phyloP scores from a whole-genome alignment of 2,329 filamentous ascomycete species.

The Coniochaeta ligniaria region DNA sequence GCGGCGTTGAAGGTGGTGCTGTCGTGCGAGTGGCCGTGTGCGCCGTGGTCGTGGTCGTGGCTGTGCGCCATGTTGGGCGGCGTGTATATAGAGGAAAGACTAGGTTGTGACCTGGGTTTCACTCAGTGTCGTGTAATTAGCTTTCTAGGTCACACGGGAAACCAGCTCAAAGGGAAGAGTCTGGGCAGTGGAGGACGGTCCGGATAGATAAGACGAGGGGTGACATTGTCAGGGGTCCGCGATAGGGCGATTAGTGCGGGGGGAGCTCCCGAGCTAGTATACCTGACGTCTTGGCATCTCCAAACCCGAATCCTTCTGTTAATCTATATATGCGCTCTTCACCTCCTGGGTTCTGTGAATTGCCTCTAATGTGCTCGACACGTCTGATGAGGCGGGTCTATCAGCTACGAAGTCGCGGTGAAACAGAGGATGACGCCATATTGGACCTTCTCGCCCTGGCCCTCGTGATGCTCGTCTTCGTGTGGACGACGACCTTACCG shows the following conservation, averaged over 20 bases:
- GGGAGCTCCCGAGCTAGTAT: neutral
- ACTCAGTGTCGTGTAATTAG: neutral
- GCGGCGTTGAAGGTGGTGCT: slow-evolving; percentile 37
- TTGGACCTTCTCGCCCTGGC: neutral
- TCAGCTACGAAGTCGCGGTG: neutral
- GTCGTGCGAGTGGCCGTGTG: slow-evolving; percentile 44
- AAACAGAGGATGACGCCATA: neutral
- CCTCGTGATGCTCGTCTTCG: neutral
- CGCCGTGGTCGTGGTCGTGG: slow-evolving; percentile 20
- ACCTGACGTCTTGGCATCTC: neutral
- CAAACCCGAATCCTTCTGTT: neutral
- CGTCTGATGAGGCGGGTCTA: neutral
- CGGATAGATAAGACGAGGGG: neutral
- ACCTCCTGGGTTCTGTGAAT: neutral
- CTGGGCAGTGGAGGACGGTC: neutral
- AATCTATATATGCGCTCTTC: neutral
- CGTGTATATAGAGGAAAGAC: neutral
- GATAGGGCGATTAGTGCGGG: neutral
- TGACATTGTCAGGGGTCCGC: neutral
- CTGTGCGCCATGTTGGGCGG: slow-evolving; percentile 6
- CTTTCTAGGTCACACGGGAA: neutral
- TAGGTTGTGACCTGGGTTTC: neutral
- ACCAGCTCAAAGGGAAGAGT: neutral
- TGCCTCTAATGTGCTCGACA: neutral
- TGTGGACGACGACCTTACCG: neutral